phyloP scores from a whole-genome alignment of 192 early-diverging fungal genomes.

The Coemansia erecta region DNA sequence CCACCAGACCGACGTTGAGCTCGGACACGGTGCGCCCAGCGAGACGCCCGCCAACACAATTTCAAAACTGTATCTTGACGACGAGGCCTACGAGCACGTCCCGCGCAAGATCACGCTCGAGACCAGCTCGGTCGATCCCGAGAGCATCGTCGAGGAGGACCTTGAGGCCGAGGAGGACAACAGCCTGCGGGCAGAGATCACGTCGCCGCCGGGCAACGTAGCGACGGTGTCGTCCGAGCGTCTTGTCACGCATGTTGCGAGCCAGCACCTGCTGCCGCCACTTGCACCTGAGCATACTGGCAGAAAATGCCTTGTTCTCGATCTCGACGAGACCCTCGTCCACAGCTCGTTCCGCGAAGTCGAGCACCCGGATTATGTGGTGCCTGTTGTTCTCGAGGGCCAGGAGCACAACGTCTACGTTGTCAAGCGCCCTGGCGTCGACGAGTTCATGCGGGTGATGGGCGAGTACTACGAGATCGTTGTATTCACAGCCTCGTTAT shows the following conservation, averaged over 20 bases:
- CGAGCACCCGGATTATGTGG: slow-evolving; percentile 82
- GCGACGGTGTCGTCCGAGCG: slow-evolving; percentile 47
- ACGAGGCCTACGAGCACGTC: slow-evolving; percentile 42
- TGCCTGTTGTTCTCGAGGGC: slow-evolving; percentile 91
- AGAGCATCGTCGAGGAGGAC: slow-evolving; percentile 42
- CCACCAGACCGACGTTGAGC: slow-evolving; percentile 9
- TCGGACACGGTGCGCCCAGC: slow-evolving; percentile 27
- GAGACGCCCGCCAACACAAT: slow-evolving; percentile 46
- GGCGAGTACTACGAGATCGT: slow-evolving; percentile 90
- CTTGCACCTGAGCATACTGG: slow-evolving; percentile 65
- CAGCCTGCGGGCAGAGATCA: slow-evolving; percentile 47
- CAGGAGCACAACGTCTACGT: slow-evolving; percentile 94
- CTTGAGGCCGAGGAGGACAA: slow-evolving; percentile 40
- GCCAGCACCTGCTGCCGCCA: slow-evolving; percentile 63
- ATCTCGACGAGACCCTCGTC: slow-evolving; percentile 96
- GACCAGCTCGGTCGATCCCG: slow-evolving; percentile 43
- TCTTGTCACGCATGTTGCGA: slow-evolving; percentile 36
- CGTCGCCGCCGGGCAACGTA: slow-evolving; percentile 48
- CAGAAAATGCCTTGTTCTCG: slow-evolving; percentile 91
- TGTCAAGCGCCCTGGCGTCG: slow-evolving; percentile 93
- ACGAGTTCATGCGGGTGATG: slow-evolving; percentile 83
- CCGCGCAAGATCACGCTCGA: slow-evolving; percentile 39
- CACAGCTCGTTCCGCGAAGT: slow-evolving; percentile 88
- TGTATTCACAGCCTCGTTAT: slow-evolving; percentile 91
- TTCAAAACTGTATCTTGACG: slow-evolving; percentile 42